Evolutionary conservation across 352 stramenopile species (phyloP).

Genomic region (Thalassiosira hispida): DNA sequence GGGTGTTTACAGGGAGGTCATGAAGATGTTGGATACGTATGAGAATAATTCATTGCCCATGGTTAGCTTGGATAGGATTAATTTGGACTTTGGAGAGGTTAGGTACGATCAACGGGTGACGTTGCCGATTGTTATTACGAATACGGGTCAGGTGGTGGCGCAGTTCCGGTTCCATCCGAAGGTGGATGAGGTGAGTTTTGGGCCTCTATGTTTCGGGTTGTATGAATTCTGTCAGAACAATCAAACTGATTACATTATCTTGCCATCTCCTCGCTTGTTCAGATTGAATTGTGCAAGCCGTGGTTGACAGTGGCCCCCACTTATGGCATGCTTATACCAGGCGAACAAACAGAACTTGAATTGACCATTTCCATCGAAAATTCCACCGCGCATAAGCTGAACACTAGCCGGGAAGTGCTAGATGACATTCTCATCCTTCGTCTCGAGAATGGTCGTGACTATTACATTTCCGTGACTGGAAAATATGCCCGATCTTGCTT

Average conservation of each 20-base stretch:
- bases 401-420: conserved; percentile 90
- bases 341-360: conserved; percentile 87
- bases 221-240: conserved; percentile 6
- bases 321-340: conserved; percentile 87
- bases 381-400: conserved; percentile 89
- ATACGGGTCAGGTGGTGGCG: conserved; percentile 93
- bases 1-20: conserved; percentile 92
- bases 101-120: conserved; percentile 78
- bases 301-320: conserved; percentile 92
- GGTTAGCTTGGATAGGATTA: conserved; percentile 86
- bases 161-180: conserved; percentile 91
- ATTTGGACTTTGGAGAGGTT: conserved; percentile 85
- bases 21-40: conserved; percentile 93
- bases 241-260: not conserved
- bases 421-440: conserved; percentile 97
- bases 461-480: conserved; percentile 93
- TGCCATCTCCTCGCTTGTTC: conserved; percentile 14
- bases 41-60: conserved; percentile 96
- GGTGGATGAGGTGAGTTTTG: conserved; percentile 73
- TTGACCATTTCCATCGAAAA: conserved; percentile 92
- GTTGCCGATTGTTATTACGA: conserved; percentile 83
- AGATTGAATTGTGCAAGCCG: conserved; percentile 88
- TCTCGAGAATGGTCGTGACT: conserved; percentile 95
- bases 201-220: conserved; percentile 13
- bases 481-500: conserved; percentile 94